Percentiles rank a stretch among this genome's conserved stretches.
Conservation (phyloP, 371 early-diverging fungal genomes). For the Saksenaea oblongispora region DNA sequence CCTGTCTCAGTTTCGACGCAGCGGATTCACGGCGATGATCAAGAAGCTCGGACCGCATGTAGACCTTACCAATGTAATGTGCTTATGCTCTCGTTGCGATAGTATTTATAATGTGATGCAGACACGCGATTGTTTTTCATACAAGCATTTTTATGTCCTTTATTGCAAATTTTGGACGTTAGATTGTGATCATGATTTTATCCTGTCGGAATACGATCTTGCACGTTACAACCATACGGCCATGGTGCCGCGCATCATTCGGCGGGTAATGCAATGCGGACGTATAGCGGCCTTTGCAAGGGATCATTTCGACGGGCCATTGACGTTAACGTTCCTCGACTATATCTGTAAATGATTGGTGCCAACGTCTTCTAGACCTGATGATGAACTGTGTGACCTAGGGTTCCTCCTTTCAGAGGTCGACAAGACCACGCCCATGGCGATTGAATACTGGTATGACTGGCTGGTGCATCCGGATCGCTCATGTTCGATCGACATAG, state of each 20-base stretch:
- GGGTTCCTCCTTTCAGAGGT: slow-evolving; percentile 89
- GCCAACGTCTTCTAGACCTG: not conserved
- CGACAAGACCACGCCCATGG: slow-evolving; percentile 77
- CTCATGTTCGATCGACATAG: slow-evolving; percentile 20
- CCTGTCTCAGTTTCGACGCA: slow-evolving; percentile 67
- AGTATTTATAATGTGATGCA: slow-evolving; percentile 12
- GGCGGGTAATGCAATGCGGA: slow-evolving; percentile 60
- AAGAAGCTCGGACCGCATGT: slow-evolving; percentile 64
- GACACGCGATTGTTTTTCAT: slow-evolving; percentile 82
- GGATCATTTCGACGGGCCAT: slow-evolving; percentile 1
- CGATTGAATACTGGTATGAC: slow-evolving; percentile 89
- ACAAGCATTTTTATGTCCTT: slow-evolving; percentile 95
- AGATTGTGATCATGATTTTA: slow-evolving; percentile 76
- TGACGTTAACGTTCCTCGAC: slow-evolving; percentile 51
- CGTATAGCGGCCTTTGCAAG: slow-evolving; percentile 35
- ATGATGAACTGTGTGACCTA: slow-evolving; percentile 14
- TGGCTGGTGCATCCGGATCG: too few species aligned
- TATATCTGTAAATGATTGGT: slow-evolving; percentile 52
- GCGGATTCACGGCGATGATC: slow-evolving; percentile 60
- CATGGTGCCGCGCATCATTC: slow-evolving; percentile 57
- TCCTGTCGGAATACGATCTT: slow-evolving; percentile 66
- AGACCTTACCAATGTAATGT: slow-evolving; percentile 71
- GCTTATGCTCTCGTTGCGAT: not conserved
- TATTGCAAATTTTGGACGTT: slow-evolving; percentile 96
- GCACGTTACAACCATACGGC: slow-evolving; percentile 66